Evolutionary conservation across 345 rosid species (phyloP), one percentile per base, ranked within the genome.

Genomic region (Eucalyptus guilfoylei): DNA sequence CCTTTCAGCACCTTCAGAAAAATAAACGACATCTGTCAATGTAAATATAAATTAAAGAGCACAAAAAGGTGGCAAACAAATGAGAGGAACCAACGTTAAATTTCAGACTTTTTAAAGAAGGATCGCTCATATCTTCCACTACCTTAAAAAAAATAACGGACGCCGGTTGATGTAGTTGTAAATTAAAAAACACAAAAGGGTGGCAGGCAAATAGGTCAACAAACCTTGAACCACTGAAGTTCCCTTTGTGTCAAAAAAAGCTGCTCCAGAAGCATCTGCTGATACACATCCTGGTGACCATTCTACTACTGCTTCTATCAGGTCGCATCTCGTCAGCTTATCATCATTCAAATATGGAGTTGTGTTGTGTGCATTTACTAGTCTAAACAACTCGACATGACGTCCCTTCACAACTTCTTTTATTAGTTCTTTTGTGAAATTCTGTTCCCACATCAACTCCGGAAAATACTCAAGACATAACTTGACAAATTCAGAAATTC

Each of bases 311-410:
- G 37, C 19, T 3, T 64, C 19, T 17, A 64, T 60, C n/a, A 11
- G 12, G 62, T 24, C 4, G 9, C 55, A 2, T 9, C 30, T 55
- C n/a, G n/a, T n/a, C n/a, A n/a, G n/a, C 26, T 11, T 0, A 26
- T 11, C 67, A 26, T 26, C 67, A n/a, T 5, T n/a, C 37, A n/a
- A n/a, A 14, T 14, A 4, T n/a, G 76, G 37, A n/a, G 8, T 7
- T 7, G 5, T 4, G 5, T 0, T 7, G 37, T 4, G 4, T n/a
- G 21, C 5, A 5, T 7, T 64, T 3, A 64, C 19, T 4, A 64
- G 76, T 64, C 37, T 64, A 14, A 64, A 64, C 8, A n/a, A 4
- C 10, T 64, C 10, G 1, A 64, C 76, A 64, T 64, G 76, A 5
- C 76, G 76, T 64, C 76, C 19, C 5, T 14, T n/a, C 76, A n/a